phyloP scores from a whole-genome alignment of 2,329 filamentous ascomycete species.

The Colletotrichum salicis region DNA sequence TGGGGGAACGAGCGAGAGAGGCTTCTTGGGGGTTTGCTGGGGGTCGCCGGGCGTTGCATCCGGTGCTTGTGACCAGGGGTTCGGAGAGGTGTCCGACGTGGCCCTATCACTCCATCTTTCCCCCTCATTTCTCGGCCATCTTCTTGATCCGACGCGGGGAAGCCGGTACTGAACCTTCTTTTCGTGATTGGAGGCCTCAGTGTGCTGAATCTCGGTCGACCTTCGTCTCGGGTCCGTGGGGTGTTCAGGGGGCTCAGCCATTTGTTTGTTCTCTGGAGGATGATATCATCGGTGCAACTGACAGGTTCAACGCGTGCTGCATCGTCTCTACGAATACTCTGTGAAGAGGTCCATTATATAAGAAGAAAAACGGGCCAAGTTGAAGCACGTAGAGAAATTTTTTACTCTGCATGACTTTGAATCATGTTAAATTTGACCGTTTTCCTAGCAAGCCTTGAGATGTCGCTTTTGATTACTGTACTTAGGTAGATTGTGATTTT shows the following conservation, averaged over 20 bases:
- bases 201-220: not conserved
- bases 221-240: not conserved
- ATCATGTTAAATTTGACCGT: not conserved
- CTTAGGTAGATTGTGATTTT: not conserved
- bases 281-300: not conserved
- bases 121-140: conserved; percentile 31
- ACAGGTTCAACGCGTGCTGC: not conserved
- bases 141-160: conserved; percentile 23
- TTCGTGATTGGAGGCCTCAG: conserved; percentile 21
- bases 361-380: not conserved
- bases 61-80: not conserved
- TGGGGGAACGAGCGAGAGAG: not conserved
- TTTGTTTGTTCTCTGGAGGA: not conserved
- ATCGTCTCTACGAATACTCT: not conserved
- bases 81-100: conserved; percentile 15
- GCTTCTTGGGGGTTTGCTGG: not conserved
- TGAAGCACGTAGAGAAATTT: not conserved
- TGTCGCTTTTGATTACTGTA: not conserved
- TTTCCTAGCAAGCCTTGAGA: not conserved
- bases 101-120: not conserved
- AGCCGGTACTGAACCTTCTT: not conserved
- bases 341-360: not conserved
- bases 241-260: not conserved
- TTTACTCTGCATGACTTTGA: not conserved
- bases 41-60: not conserved